Evolutionary conservation across 352 stramenopile species (phyloP).

Genomic region (Phytopythium chamaehyphon): DNA sequence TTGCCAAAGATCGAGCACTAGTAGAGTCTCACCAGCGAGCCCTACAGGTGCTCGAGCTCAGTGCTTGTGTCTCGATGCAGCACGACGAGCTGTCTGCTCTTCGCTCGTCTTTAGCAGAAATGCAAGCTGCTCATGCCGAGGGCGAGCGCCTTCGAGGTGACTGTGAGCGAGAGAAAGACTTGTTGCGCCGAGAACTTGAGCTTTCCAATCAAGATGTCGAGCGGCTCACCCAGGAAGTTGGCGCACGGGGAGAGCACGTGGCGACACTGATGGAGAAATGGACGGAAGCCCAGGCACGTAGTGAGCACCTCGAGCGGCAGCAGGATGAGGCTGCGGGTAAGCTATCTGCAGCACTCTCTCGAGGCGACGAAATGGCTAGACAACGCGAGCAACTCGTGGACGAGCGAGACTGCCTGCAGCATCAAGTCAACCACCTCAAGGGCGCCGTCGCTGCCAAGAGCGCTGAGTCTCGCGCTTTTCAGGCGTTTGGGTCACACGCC

Average conservation of each 20-base stretch:
- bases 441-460: slow-evolving; percentile 62
- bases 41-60: slow-evolving; percentile 66
- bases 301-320: slow-evolving; percentile 52
- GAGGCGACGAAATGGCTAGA: slow-evolving; percentile 44
- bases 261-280: slow-evolving; percentile 72
- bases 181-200: slow-evolving; percentile 48
- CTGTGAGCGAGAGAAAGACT: slow-evolving; percentile 37
- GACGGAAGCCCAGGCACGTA: slow-evolving; percentile 60
- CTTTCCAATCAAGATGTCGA: slow-evolving; percentile 49
- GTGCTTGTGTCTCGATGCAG: slow-evolving; percentile 74
- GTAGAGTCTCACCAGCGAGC: slow-evolving; percentile 49
- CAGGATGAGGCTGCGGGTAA: not conserved
- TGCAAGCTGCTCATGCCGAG: slow-evolving; percentile 28
- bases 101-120: slow-evolving; percentile 30
- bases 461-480: slow-evolving; percentile 67
- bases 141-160: slow-evolving; percentile 42
- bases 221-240: slow-evolving; percentile 49
- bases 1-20: slow-evolving; percentile 48
- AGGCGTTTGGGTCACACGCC: slow-evolving; percentile 58
- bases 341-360: slow-evolving; percentile 39
- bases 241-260: slow-evolving; percentile 50
- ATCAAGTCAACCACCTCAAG: slow-evolving; percentile 70
- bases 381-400: slow-evolving; percentile 36
- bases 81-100: slow-evolving; percentile 63
- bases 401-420: slow-evolving; percentile 60